Evolutionary conservation across 2,329 filamentous ascomycete genomes (phyloP).

Genomic region (Ceratocystis smalleyi): DNA sequence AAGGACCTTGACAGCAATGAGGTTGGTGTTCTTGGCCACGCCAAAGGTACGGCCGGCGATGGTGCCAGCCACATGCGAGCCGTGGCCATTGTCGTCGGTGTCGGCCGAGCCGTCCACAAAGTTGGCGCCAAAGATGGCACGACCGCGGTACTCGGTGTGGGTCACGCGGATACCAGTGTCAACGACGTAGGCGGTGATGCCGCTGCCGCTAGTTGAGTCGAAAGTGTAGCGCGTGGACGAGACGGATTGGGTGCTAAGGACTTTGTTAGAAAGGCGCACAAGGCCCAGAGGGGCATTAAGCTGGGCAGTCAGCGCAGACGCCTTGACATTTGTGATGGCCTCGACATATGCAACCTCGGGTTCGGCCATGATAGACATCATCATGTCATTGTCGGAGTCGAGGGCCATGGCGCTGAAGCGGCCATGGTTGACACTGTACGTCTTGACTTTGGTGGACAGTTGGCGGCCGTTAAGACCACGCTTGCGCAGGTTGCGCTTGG

Average conservation of each 20-base stretch:
- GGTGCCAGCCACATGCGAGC: constrained; percentile 48
- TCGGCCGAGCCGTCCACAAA: constrained; percentile 32
- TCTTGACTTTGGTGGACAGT: constrained; percentile 33
- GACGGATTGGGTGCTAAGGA: constrained; percentile 21
- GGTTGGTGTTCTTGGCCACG: constrained; percentile 41
- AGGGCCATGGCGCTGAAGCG: constrained; percentile 39
- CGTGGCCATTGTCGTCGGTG: constrained; percentile 46
- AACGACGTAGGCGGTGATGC: constrained; percentile 47
- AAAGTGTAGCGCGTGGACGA: constrained; percentile 32
- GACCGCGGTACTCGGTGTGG: constrained; percentile 42
- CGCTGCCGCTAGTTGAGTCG: constrained; percentile 36
- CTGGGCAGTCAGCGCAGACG: constrained; percentile 33
- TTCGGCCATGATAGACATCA: constrained; percentile 33
- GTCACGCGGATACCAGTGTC: constrained; percentile 46
- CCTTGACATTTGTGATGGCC: constrained; percentile 35
- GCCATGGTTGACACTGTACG: constrained; percentile 30
- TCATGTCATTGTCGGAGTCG: constrained; percentile 36
- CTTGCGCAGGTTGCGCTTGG: constrained; percentile 42
- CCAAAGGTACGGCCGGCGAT: constrained; percentile 45
- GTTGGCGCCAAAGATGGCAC: constrained; percentile 39
- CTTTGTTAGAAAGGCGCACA: constrained; percentile 35
- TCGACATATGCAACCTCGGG: constrained; percentile 38
- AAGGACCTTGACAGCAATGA: constrained; percentile 48
- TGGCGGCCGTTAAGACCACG: constrained; percentile 32
- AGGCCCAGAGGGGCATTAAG: constrained; percentile 38